These are phyloP conservation scores for Aspergillus clavatus DNA, from an alignment of 2,329 filamentous ascomycete species.

Conservation along the genomic window DNA sequence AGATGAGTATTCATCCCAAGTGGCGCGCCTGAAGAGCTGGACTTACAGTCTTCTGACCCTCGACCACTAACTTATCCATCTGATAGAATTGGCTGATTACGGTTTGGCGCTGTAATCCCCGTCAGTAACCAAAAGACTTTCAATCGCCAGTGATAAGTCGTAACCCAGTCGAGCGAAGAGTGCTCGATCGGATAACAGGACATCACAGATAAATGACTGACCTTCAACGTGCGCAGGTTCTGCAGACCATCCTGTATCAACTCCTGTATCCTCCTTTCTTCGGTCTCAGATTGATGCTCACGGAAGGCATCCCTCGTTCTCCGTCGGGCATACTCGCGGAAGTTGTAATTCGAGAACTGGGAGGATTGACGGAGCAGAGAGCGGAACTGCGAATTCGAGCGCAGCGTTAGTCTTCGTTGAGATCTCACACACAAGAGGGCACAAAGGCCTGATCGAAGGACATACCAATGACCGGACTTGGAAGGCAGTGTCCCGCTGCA, in stretches of 20 bases:
- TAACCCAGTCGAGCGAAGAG: too few relatives aligned
- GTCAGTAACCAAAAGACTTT: conserved; percentile 35
- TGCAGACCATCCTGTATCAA: conserved; percentile 82
- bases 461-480: conserved; percentile 46
- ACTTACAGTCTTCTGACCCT: conserved; percentile 73
- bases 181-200: neutral
- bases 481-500: conserved; percentile 42
- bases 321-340: conserved; percentile 91
- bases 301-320: conserved; percentile 87
- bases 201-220: conserved; percentile 41
- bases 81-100: conserved; percentile 93
- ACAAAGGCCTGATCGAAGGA: conserved; percentile 3
- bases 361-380: conserved; percentile 79
- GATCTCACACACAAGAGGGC: neutral
- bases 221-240: conserved; percentile 87
- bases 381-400: conserved; percentile 65
- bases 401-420: neutral
- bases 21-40: neutral
- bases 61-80: conserved; percentile 83
- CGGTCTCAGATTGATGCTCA: conserved; percentile 68
- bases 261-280: conserved; percentile 75
- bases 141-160: too few relatives aligned
- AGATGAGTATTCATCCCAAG: neutral
- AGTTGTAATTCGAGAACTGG: conserved; percentile 94
- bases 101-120: conserved; percentile 73